Base-by-base conservation (phyloP, 2,329 filamentous ascomycete genomes). In the Fusarium transvaalense region DNA sequence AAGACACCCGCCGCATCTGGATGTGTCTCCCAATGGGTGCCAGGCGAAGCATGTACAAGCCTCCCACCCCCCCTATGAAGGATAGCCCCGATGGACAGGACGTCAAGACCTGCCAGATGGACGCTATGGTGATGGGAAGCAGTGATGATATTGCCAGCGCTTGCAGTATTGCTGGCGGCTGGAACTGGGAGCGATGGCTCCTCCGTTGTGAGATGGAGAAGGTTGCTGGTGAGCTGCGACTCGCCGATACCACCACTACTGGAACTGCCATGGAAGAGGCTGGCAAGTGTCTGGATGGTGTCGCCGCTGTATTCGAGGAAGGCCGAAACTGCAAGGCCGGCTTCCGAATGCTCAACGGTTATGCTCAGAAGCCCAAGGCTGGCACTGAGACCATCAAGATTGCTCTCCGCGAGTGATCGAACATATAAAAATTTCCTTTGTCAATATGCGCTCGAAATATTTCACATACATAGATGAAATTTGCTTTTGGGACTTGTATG, bases 151-250 rank as follows among this genome's bases (percentile, higher is more conserved):
- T 90, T 15, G 92, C 92, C 3, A 89, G 87, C 72, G 84, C 97
- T 69, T 91, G 92, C 14, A 94, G 94, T 21, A 82, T 98, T 39
- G 88, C 95, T 1, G 96, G 93, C 6, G 90, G 91, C 27, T 96
- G 94, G 90, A 90, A 90, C 77, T 99, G 94, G 95, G 96, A 99
- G 85, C 92, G 93, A 78, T 99, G 96, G 96, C 87, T 98, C 78
- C 82, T 97, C 71, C 92, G 93, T 75, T 86, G 95, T 74, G 92
- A 96, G 81, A 87, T 91, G 81, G 94, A 97, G 83, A 96, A 87
- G 78, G 84, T 84, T 6, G 83, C 93, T 76, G 91, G 92, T 27
- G 90, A 93, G 76, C 78, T 85, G 64, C 79, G 86, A 13, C 82
- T 88, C 25, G 80, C 80, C 6, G 85, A 88, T 71, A 87, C 81